A percentile compares a stretch with the other conserved stretches of the same genome.
Conservation (phyloP, 345 rosid species). For the Eucalyptus curtisii region DNA sequence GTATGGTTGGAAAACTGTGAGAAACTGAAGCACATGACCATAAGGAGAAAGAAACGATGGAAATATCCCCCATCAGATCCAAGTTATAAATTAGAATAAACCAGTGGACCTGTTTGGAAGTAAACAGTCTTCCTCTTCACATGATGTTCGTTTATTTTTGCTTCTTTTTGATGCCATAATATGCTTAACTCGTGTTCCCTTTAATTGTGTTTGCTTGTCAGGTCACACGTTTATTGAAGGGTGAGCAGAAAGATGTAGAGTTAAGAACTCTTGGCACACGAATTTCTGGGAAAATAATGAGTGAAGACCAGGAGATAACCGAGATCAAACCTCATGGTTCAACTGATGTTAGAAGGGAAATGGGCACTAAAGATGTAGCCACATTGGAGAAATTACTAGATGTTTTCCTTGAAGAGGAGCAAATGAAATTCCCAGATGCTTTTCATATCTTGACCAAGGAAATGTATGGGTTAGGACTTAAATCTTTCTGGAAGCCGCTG, state of each 20-base stretch:
- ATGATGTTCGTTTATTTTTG: neutral
- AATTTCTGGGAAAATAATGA: neutral
- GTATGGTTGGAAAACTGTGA: neutral
- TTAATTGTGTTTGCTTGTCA: neutral
- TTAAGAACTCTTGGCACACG: neutral
- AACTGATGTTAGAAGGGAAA: neutral
- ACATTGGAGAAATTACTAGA: neutral
- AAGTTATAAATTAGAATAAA: neutral
- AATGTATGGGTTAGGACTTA: neutral
- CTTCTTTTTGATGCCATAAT: neutral
- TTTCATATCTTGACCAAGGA: neutral
- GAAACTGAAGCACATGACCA: neutral
- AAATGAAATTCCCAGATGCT: neutral
- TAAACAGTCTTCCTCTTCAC: neutral
- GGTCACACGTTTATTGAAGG: neutral
- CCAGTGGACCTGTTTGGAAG: neutral
- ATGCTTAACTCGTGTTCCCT: neutral
- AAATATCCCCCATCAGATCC: neutral
- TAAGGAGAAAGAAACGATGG: neutral
- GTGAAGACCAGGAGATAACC: neutral
- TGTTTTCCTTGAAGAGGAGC: neutral
- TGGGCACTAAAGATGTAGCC: neutral
- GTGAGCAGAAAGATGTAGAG: neutral
- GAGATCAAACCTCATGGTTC: neutral
- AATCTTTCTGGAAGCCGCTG: neutral